Percentiles rank a stretch among this genome's conserved stretches.
phyloP scores from a whole-genome alignment of 192 early-diverging fungal species.

The Podila horticola region DNA sequence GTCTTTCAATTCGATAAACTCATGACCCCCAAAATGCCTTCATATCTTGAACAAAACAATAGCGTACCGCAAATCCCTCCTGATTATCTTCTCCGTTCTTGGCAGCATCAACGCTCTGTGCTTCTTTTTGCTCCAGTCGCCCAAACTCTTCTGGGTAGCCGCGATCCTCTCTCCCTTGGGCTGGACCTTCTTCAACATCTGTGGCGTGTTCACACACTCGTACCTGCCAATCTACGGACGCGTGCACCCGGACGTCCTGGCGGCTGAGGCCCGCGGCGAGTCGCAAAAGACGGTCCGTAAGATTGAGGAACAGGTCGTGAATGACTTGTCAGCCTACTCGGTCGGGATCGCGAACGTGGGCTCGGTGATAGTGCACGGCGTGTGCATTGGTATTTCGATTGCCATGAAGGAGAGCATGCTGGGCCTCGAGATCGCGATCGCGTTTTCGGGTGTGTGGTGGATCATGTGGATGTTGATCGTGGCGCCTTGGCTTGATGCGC shows the following conservation, averaged over 20 bases:
- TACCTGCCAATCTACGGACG: constrained; percentile 49
- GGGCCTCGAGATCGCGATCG: constrained; percentile 44
- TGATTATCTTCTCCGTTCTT: constrained; percentile 28
- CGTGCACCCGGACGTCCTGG: constrained; percentile 29
- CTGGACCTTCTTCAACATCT: constrained; percentile 29
- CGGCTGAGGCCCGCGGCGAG: not conserved
- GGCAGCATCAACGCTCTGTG: constrained; percentile 24
- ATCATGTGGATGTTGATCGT: constrained; percentile 39
- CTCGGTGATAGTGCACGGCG: constrained; percentile 9
- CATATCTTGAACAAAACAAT: not conserved
- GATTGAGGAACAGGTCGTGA: constrained; percentile 15
- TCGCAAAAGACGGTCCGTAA: not conserved
- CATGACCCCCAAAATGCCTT: not conserved
- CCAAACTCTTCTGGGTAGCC: constrained; percentile 23
- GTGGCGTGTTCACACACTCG: constrained; percentile 46
- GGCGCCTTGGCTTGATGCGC: constrained; percentile 24
- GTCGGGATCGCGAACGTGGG: constrained; percentile 7
- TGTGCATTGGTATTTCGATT: constrained; percentile 10
- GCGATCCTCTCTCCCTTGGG: constrained; percentile 25
- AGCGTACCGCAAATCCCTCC: constrained; percentile 36
- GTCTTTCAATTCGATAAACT: not conserved
- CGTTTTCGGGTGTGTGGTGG: constrained; percentile 57
- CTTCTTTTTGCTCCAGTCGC: constrained; percentile 13
- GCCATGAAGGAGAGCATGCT: constrained; percentile 1
- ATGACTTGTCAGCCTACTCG: constrained; percentile 31